Percentiles rank a stretch among this genome's conserved stretches.
These are phyloP conservation scores for Epichloe gansuensis DNA, from an alignment of 2,329 filamentous ascomycete genomes.

Conservation along the genomic window DNA sequence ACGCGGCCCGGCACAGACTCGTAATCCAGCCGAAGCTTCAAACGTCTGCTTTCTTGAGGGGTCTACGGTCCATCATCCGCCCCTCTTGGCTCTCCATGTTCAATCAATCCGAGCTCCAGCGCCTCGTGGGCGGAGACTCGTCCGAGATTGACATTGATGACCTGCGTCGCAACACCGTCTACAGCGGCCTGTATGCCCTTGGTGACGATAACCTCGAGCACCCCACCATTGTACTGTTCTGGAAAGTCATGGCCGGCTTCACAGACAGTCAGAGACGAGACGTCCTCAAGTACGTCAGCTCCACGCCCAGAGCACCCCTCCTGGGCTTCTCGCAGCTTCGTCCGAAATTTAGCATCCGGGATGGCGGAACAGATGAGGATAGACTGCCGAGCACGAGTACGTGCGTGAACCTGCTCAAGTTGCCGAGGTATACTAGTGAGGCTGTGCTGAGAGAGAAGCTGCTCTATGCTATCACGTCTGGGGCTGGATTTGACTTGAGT, in stretches of 20 bases:
- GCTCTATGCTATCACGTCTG: slow-evolving; percentile 77
- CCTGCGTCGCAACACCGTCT: slow-evolving; percentile 68
- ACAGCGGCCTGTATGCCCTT: slow-evolving; percentile 77
- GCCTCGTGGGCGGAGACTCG: slow-evolving; percentile 77
- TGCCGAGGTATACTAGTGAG: slow-evolving; percentile 66
- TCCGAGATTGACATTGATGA: slow-evolving; percentile 80
- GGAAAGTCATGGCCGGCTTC: slow-evolving; percentile 72
- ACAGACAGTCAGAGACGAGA: slow-evolving; percentile 66
- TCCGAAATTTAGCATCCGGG: slow-evolving; percentile 79
- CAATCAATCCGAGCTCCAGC: slow-evolving; percentile 90
- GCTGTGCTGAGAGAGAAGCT: slow-evolving; percentile 62
- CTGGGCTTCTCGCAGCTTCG: slow-evolving; percentile 78
- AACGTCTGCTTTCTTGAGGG: slow-evolving; percentile 76
- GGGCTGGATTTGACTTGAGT: slow-evolving; percentile 82
- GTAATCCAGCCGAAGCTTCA: slow-evolving; percentile 68
- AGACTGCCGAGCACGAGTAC: slow-evolving; percentile 87
- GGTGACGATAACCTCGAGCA: slow-evolving; percentile 86
- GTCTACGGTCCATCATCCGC: slow-evolving; percentile 76
- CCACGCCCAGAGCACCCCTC: slow-evolving; percentile 78
- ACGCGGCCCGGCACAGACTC: slow-evolving; percentile 77
- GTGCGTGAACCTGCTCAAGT: slow-evolving; percentile 86
- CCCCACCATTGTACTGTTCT: slow-evolving; percentile 74
- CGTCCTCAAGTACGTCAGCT: slow-evolving; percentile 91
- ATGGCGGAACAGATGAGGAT: slow-evolving; percentile 48
- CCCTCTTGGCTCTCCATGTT: slow-evolving; percentile 97